These are phyloP conservation scores for Suhomyces kunorum DNA, from an alignment of 1,139 yeast species.

Conservation along the genomic window DNA sequence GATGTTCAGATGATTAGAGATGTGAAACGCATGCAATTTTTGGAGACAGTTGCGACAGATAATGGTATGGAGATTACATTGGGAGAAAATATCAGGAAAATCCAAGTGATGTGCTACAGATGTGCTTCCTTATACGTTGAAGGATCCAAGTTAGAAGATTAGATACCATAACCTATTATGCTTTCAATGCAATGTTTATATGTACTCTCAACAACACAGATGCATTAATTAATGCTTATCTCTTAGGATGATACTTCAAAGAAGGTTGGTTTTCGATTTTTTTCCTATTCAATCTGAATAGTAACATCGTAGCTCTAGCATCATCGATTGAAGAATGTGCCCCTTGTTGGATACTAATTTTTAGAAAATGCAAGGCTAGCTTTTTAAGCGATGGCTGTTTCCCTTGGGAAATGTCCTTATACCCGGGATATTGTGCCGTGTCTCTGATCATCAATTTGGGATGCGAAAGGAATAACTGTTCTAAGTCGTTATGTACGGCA, in stretches of 20 bases:
- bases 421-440: conserved; percentile 65
- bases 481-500: conserved; percentile 77
- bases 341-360: conserved; percentile 67
- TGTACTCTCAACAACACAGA: no score
- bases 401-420: conserved; percentile 60
- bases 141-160: conserved; percentile 40
- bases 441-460: conserved; percentile 69
- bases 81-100: conserved; percentile 23
- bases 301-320: conserved; percentile 82
- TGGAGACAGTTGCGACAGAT: conserved; percentile 8
- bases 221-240: not conserved
- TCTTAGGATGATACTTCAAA: conserved; percentile 7
- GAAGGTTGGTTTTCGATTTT: conserved; percentile 51
- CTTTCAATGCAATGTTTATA: not conserved
- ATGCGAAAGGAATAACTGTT: conserved; percentile 64
- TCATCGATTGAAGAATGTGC: conserved; percentile 89
- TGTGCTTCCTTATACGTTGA: conserved; percentile 43
- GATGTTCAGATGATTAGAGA: conserved; percentile 19
- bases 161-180: not conserved
- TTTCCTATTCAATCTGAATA: conserved; percentile 61
- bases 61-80: conserved; percentile 12
- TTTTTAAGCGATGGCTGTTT: conserved; percentile 73
- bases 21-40: conserved; percentile 14
- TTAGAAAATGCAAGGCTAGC: conserved; percentile 57
- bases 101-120: conserved; percentile 43